A percentile compares a stretch with the other conserved stretches of the same genome.
Evolutionary conservation across 495 filamentous ascomycete species (phyloP).

Genomic region (Talaromyces trachyspermus): DNA sequence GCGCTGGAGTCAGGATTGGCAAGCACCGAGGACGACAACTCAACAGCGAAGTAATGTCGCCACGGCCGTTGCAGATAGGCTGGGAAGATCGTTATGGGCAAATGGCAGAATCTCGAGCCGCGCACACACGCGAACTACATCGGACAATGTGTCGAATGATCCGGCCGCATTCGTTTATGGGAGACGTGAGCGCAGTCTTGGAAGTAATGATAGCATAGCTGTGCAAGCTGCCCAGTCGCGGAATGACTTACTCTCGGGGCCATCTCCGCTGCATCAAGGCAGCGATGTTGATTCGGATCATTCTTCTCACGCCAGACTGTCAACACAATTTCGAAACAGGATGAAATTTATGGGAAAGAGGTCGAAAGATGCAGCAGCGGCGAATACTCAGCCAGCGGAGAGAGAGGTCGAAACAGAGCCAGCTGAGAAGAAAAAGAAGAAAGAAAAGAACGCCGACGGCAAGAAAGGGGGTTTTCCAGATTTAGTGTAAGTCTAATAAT

Average conservation of each 20-base stretch:
- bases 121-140: not conserved
- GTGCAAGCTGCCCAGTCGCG: constrained; percentile 9
- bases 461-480: constrained; percentile 13
- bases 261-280: constrained; percentile 1
- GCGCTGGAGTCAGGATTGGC: not conserved
- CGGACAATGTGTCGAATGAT: too few species aligned
- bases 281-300: constrained; percentile 1
- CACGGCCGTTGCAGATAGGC: not conserved
- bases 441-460: constrained; percentile 6
- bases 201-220: constrained; percentile 8
- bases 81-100: not conserved
- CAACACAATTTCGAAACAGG: constrained; percentile 1
- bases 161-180: too few species aligned
- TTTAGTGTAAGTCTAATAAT: constrained; percentile 11
- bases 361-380: not conserved
- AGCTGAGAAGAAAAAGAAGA: not conserved
- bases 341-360: constrained; percentile 7
- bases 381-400: not conserved
- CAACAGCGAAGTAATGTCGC: not conserved
- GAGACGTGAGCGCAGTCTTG: constrained; percentile 3
- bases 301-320: not conserved
- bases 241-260: constrained; percentile 10
- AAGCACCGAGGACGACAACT: not conserved
- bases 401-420: not conserved
- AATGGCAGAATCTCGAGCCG: not conserved